These are phyloP conservation scores for Leishmania major DNA, from an alignment of 208 protist genomes.

Conservation along the genomic window DNA sequence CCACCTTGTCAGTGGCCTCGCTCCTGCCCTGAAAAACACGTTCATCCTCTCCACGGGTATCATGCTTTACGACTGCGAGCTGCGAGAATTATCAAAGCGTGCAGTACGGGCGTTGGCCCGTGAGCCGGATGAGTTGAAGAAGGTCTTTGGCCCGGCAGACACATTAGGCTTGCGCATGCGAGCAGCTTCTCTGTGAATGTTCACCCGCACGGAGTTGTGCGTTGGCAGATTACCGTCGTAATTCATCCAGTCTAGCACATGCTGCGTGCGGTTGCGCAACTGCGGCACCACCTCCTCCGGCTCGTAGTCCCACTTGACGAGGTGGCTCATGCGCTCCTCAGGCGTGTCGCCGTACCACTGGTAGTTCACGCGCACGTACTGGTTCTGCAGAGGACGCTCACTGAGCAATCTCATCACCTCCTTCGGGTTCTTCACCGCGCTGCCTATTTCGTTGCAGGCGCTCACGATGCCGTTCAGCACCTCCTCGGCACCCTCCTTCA, in stretches of 20 bases:
- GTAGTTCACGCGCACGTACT: constrained; percentile 90
- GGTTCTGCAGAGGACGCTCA: constrained; percentile 87
- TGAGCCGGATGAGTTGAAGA: constrained; percentile 86
- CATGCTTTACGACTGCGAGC: not conserved
- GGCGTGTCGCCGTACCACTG: constrained; percentile 93
- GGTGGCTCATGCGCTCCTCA: constrained; percentile 83
- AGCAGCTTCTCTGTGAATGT: constrained; percentile 67
- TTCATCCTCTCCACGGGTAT: not conserved
- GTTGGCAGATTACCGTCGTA: constrained; percentile 87
- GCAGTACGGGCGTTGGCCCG: constrained; percentile 77
- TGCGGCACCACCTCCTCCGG: constrained; percentile 48
- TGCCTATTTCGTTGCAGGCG: constrained; percentile 61
- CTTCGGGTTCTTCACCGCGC: constrained; percentile 61
- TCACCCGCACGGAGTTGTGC: constrained; percentile 73
- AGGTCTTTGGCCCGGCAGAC: constrained; percentile 54
- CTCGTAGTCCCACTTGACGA: constrained; percentile 89
- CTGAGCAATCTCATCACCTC: constrained; percentile 71
- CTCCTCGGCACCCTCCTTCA: constrained; percentile 40
- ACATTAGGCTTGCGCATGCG: constrained; percentile 67
- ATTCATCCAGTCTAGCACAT: constrained; percentile 86
- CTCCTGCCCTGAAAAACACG: not conserved
- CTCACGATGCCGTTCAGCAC: constrained; percentile 63
- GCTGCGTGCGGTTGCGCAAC: constrained; percentile 62
- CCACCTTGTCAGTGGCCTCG: not conserved
- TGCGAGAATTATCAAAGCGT: constrained; percentile 48